Conservation (phyloP, 225 moss, liverwort and hornwort species). For the Neckera pumila region DNA sequence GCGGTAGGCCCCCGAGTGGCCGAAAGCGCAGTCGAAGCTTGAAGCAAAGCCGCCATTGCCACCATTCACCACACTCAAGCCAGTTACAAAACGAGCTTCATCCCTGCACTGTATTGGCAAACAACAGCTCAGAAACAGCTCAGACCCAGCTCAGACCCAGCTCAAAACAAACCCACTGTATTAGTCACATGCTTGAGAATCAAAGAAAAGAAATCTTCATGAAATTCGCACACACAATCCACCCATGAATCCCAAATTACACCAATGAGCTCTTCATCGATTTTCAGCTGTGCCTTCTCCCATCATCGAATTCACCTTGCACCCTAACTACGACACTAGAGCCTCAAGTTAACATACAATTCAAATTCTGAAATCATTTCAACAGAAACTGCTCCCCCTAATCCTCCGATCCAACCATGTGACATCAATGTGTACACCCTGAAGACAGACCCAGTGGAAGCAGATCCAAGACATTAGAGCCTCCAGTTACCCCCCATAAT, state of each 20-base stretch:
- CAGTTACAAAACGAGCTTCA: background rate
- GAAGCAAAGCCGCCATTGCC: conserved; percentile 16
- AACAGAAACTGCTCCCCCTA: background rate
- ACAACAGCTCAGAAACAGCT: background rate
- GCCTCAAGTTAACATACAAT: too few species aligned
- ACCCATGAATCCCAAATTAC: background rate
- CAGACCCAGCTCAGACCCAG: background rate
- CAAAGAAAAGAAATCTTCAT: background rate
- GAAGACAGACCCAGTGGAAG: background rate
- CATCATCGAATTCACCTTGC: too few species aligned
- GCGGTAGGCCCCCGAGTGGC: background rate
- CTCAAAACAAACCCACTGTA: background rate
- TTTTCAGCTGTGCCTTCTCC: background rate
- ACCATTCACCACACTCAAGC: background rate
- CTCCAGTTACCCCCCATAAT: background rate
- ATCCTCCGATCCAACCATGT: background rate
- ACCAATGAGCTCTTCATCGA: background rate
- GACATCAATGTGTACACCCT: background rate
- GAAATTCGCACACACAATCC: background rate
- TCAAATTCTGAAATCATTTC: background rate
- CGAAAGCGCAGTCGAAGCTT: conserved; percentile 16
- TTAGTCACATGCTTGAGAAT: background rate
- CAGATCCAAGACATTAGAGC: background rate
- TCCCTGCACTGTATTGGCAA: background rate
- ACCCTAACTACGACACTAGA: background rate